These are phyloP conservation scores for Juglanconis sp. DNA, from an alignment of 2,329 filamentous ascomycete genomes.

Conservation along the genomic window DNA sequence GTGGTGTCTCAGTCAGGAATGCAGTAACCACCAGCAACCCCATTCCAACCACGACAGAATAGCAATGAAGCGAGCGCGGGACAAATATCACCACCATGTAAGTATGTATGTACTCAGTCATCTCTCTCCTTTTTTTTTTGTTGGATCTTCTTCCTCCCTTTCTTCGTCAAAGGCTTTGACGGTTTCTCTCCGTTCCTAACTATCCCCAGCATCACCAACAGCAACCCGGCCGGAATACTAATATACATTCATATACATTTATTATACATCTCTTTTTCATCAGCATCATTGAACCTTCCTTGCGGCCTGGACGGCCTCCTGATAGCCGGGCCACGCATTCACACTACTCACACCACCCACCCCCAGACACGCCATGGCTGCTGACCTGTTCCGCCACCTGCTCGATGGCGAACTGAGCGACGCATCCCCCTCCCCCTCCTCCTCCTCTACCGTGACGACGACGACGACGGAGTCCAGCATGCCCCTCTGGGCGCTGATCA, in stretches of 20 bases:
- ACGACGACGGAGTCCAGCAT: constrained; percentile 15
- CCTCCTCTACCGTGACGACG: neutral
- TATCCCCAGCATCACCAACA: neutral
- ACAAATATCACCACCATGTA: constrained; percentile 1
- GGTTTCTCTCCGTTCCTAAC: neutral
- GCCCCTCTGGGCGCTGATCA: constrained; percentile 35
- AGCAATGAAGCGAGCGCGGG: neutral
- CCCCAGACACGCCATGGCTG: no score
- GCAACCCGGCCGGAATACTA: neutral
- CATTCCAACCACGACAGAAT: constrained; percentile 14
- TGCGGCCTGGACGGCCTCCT: no score
- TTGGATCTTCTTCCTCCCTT: neutral
- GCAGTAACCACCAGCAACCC: constrained; percentile 13
- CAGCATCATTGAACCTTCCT: no score
- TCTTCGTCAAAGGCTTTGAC: no score
- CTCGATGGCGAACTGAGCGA: no score
- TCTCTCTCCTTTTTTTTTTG: no score
- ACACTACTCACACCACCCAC: no score
- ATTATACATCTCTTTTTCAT: no score
- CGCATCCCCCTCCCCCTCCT: neutral
- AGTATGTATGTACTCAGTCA: neutral
- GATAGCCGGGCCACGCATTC: no score
- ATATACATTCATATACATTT: neutral
- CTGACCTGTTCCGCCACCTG: no score
- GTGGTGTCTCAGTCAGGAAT: constrained; percentile 12